Percentiles rank a stretch among this genome's conserved stretches.
phyloP scores from a whole-genome alignment of 140 eudicot genomes.

The Oenanthe javanica region DNA sequence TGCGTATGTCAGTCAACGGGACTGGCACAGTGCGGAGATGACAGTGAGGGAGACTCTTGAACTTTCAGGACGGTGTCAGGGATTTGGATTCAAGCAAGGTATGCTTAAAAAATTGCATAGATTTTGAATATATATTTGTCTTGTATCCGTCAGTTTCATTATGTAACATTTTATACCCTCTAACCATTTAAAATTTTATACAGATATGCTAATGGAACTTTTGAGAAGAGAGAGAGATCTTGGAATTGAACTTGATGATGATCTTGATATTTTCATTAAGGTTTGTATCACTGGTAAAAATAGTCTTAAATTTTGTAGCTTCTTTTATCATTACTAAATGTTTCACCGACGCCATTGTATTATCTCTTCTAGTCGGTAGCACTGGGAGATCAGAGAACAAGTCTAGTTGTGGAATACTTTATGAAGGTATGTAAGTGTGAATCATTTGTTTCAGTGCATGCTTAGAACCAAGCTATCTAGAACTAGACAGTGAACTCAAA shows the following conservation, averaged over 20 bases:
- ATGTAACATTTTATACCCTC: not conserved
- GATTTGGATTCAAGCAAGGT: slow-evolving; percentile 72
- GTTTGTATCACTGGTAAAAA: slow-evolving; percentile 31
- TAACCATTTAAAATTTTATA: slow-evolving; percentile 18
- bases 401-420: slow-evolving; percentile 70
- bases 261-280: slow-evolving; percentile 84
- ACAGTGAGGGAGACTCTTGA: slow-evolving; percentile 87
- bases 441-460: not conserved
- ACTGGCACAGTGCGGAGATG: slow-evolving; percentile 93
- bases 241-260: slow-evolving; percentile 79
- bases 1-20: slow-evolving; percentile 77
- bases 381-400: slow-evolving; percentile 69
- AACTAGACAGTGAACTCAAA: not conserved
- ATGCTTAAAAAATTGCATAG: slow-evolving; percentile 11
- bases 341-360: not conserved
- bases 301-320: not conserved
- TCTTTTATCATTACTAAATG: not conserved
- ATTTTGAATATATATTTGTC: not conserved
- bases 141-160: not conserved
- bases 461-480: not conserved
- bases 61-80: slow-evolving; percentile 79
- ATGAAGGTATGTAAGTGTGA: slow-evolving; percentile 56
- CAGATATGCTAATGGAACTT: slow-evolving; percentile 93
- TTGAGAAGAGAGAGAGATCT: slow-evolving; percentile 69
- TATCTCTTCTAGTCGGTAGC: slow-evolving; percentile 61